Evolutionary conservation across 2,329 filamentous ascomycete species (phyloP).

Genomic region (Diplodia mutila): DNA sequence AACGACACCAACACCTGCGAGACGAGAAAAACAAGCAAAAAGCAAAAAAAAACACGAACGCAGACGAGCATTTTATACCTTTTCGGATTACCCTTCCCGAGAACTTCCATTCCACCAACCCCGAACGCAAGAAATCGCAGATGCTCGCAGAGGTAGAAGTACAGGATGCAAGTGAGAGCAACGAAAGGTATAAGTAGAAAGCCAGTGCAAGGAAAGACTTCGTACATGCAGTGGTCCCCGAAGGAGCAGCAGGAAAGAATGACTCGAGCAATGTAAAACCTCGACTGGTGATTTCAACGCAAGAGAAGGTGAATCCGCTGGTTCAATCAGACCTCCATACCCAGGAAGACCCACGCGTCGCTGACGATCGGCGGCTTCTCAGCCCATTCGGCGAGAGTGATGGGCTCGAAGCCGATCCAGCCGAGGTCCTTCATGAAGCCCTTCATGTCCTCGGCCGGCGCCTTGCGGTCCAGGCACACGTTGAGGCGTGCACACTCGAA

Average conservation of each 20-base stretch:
- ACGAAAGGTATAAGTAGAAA: neutral
- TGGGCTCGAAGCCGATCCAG: constrained; percentile 90
- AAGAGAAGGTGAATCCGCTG: neutral
- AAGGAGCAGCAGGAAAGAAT: neutral
- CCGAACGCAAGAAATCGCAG: constrained; percentile 7
- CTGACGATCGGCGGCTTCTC: constrained; percentile 67
- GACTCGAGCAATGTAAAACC: neutral
- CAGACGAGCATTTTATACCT: neutral
- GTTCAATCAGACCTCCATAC: constrained; percentile 71
- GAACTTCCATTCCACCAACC: neutral
- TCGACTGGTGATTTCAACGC: neutral
- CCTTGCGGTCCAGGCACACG: constrained; percentile 74
- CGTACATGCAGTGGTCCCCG: neutral
- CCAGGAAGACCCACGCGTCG: constrained; percentile 81
- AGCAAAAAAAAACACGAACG: neutral
- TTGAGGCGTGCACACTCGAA: constrained; percentile 78
- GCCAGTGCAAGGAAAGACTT: neutral
- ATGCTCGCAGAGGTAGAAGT: constrained; percentile 19
- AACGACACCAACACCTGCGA: neutral
- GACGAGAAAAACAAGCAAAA: too few species aligned
- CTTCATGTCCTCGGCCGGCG: constrained; percentile 64
- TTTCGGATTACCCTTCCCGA: neutral
- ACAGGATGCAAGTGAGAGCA: neutral
- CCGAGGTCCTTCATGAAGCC: constrained; percentile 79
- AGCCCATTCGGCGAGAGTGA: constrained; percentile 77